These are phyloP conservation scores for Agrostemma githago DNA, from an alignment of 148 eudicot species.

Conservation along the genomic window DNA sequence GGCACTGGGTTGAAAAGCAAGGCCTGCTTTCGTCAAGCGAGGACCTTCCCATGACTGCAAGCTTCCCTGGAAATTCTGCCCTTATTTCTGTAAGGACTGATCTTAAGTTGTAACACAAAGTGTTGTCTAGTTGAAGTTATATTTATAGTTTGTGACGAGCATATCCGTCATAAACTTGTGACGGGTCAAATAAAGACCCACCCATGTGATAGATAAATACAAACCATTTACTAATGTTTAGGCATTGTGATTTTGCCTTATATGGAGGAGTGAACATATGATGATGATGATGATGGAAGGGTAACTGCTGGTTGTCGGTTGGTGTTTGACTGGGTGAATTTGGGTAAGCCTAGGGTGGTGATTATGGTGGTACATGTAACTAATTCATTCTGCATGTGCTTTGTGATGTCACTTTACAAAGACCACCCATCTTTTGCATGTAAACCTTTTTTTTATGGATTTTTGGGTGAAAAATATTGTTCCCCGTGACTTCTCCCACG, in stretches of 20 bases:
- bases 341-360: too few species aligned
- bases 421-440: neutral
- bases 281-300: too few species aligned
- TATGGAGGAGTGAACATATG: too few species aligned
- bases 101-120: neutral
- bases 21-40: constrained; percentile 77
- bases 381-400: neutral
- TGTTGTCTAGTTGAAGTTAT: neutral
- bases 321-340: neutral
- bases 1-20: constrained; percentile 95
- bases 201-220: too few species aligned
- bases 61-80: constrained; percentile 74
- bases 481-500: neutral
- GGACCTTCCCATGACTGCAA: constrained; percentile 74
- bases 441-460: neutral
- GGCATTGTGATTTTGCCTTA: too few species aligned
- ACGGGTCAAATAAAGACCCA: too few species aligned
- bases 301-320: too few species aligned
- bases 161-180: too few species aligned
- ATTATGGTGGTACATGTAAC: neutral
- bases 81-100: constrained; percentile 58
- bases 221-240: too few species aligned
- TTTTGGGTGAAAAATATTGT: neutral
- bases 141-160: neutral
- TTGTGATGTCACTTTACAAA: neutral